Conservation (phyloP, 345 rosid genomes). For the Kandelia obovata region DNA sequence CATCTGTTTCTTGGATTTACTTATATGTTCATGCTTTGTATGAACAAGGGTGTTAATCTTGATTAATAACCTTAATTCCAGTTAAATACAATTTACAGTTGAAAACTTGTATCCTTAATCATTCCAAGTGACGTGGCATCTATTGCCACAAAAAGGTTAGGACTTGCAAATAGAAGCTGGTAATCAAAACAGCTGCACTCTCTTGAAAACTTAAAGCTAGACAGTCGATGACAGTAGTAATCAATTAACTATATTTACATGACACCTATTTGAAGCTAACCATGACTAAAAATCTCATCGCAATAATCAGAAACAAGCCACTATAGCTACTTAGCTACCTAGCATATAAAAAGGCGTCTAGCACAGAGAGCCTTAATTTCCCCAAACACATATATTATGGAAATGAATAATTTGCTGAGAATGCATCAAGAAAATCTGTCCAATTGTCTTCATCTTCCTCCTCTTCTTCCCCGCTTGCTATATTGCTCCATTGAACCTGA, state of each 20-base stretch:
- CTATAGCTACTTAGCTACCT: too few species aligned
- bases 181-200: too few species aligned
- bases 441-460: slow-evolving; percentile 65
- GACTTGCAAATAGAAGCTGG: too few species aligned
- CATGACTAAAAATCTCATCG: slow-evolving; percentile 1
- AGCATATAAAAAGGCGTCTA: neutral
- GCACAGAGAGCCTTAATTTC: too few species aligned
- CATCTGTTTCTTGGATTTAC: neutral
- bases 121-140: too few species aligned
- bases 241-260: slow-evolving; percentile 18
- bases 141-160: too few species aligned
- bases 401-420: slow-evolving; percentile 37
- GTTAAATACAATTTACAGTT: too few species aligned
- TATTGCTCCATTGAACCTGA: slow-evolving; percentile 42
- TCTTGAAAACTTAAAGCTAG: too few species aligned
- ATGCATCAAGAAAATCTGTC: slow-evolving; percentile 59
- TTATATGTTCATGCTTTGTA: neutral
- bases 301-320: slow-evolving; percentile 11
- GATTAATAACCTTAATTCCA: too few species aligned
- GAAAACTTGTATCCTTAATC: too few species aligned
- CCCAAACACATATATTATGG: neutral
- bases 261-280: slow-evolving; percentile 9
- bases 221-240: neutral
- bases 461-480: slow-evolving; percentile 36
- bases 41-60: too few species aligned